These are phyloP conservation scores for Penicillium sumatraense DNA, from an alignment of 2,329 filamentous ascomycete species.

Conservation along the genomic window DNA sequence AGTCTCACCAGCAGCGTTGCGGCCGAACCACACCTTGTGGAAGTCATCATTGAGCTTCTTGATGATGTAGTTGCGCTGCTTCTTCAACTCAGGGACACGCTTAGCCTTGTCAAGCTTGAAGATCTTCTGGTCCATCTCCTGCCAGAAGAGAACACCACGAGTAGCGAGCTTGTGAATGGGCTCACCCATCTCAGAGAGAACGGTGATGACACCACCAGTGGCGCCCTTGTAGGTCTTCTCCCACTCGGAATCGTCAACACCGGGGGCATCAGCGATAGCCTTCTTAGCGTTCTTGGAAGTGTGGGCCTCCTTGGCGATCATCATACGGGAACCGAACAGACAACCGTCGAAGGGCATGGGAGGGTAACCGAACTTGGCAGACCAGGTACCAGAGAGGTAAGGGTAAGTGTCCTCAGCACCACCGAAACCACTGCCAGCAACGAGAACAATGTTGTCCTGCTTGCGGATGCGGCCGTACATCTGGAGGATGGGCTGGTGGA, in stretches of 20 bases:
- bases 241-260: slow-evolving; percentile 82
- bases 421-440: slow-evolving; percentile 91
- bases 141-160: slow-evolving; percentile 94
- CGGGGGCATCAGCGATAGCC: slow-evolving; percentile 83
- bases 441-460: slow-evolving; percentile 82
- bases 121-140: slow-evolving; percentile 98
- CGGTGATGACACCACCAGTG: slow-evolving; percentile 92
- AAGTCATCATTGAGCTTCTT: slow-evolving; percentile 95
- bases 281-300: slow-evolving; percentile 87
- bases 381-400: slow-evolving; percentile 88
- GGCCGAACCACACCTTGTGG: slow-evolving; percentile 96
- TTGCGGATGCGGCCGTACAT: slow-evolving; percentile 90
- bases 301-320: slow-evolving; percentile 91
- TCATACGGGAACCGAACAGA: slow-evolving; percentile 89
- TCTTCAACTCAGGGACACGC: slow-evolving; percentile 83
- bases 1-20: slow-evolving; percentile 77
- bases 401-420: slow-evolving; percentile 89
- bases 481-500: slow-evolving; percentile 86
- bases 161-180: slow-evolving; percentile 99
- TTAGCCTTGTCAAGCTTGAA: slow-evolving; percentile 96
- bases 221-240: slow-evolving; percentile 91
- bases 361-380: slow-evolving; percentile 82
- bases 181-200: slow-evolving; percentile 98
- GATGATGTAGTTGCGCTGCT: slow-evolving; percentile 88
- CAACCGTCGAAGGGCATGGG: slow-evolving; percentile 94